Base-by-base conservation (phyloP, 1,139 yeast species). In the Trichomonascaceae sp. region DNA sequence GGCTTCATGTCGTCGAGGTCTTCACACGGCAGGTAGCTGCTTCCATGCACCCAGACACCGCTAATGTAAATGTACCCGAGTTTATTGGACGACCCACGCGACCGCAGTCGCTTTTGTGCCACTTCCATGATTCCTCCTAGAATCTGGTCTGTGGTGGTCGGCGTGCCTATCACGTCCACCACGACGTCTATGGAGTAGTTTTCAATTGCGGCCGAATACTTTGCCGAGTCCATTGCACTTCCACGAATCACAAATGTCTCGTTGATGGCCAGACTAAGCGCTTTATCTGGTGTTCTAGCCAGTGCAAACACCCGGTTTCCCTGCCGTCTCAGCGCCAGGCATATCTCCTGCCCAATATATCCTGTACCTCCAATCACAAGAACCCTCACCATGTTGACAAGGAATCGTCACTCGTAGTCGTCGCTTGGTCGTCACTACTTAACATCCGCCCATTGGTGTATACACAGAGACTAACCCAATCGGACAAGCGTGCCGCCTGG, bases 321-420 rank as follows among this genome's bases (percentile, higher is more conserved):
- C 15, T 27, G 8, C 9, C 16, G 16, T 9, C 43, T 27, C 13
- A 41, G 37, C 6, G 32, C 33, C 4, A 26, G 15, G 13, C 25
- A 31, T 15, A 34, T 27, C 4, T 34, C 42, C n/a, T 25, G 16
- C 17, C 43, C 45, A 30, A 40, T 37, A 20, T 36, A 40, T 4
- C 43, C 45, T 16, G 41, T 28, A n/a, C 43, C 43, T 3, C 45
- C 45, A 31, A 39, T 32, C 15, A 42, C 28, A 23, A 40, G 35
- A 3, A 38, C 37, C 11, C 11, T 20, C 6, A 20, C 23, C 23
- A 20, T 20, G 6, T 11, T 8, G 6, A 11, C 23, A 20, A 11
- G n/a, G n/a, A n/a, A n/a, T n/a, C n/a, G n/a, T n/a, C n/a, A n/a
- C n/a, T n/a, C n/a, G n/a, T n/a, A n/a, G n/a, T n/a, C n/a, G n/a